phyloP scores from a whole-genome alignment of 2,329 filamentous ascomycete genomes.

The Ceratocystis destructans region DNA sequence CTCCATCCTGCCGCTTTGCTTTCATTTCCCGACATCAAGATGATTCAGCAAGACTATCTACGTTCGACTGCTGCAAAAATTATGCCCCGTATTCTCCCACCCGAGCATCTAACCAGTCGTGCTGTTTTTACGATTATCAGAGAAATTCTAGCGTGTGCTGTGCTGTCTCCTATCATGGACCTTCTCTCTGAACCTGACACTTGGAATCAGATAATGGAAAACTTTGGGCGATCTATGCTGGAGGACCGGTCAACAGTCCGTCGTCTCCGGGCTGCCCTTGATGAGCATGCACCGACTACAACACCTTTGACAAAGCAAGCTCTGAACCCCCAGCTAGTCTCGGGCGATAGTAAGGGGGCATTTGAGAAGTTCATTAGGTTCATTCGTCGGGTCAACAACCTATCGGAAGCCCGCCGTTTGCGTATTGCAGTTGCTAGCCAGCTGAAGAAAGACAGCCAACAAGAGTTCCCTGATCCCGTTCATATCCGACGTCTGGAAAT shows the following conservation, averaged over 20 bases:
- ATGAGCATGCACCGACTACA: conserved; percentile 80
- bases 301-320: conserved; percentile 51
- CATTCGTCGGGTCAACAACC: conserved; percentile 74
- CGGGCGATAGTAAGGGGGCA: conserved; percentile 74
- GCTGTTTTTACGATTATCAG: conserved; percentile 68
- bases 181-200: conserved; percentile 82
- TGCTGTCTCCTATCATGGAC: conserved; percentile 68
- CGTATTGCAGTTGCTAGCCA: conserved; percentile 87
- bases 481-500: conserved; percentile 86
- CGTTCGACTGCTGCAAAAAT: conserved; percentile 59
- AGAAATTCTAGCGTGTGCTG: conserved; percentile 87
- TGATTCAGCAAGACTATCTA: conserved; percentile 78
- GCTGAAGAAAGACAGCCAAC: conserved; percentile 66
- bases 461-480: conserved; percentile 67
- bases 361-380: conserved; percentile 90
- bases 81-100: conserved; percentile 60
- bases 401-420: conserved; percentile 86
- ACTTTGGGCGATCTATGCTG: conserved; percentile 68
- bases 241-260: conserved; percentile 93
- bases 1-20: conserved; percentile 76
- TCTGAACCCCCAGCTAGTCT: conserved; percentile 63
- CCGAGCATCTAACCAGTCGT: conserved; percentile 60
- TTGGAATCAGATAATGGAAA: conserved; percentile 95
- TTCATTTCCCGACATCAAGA: conserved; percentile 69
- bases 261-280: conserved; percentile 78